Conservation (phyloP, 176 grass and related monocot species). For the Juncus effusus region DNA sequence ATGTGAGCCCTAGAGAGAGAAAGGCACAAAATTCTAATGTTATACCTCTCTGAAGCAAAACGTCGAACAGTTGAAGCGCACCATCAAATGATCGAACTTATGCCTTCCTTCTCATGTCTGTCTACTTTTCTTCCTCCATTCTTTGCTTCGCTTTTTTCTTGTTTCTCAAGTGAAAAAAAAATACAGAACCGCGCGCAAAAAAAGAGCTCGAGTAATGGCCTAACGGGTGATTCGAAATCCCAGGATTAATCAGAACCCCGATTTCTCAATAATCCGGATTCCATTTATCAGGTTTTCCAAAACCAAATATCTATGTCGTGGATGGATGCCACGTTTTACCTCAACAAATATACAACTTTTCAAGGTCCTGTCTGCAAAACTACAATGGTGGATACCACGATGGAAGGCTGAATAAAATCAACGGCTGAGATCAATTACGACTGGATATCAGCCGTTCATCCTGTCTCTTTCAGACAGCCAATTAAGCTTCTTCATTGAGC, state of each 20-base stretch:
- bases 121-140: constrained; percentile 5
- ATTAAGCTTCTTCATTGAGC: constrained; percentile 4
- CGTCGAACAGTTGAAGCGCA: constrained; percentile 12
- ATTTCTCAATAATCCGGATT: too few species aligned
- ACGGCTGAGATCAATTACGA: not conserved
- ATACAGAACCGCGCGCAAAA: not conserved
- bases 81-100: not conserved
- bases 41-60: constrained; percentile 4
- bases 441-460: constrained; percentile 5
- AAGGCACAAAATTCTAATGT: too few species aligned
- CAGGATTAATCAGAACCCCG: not conserved
- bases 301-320: too few species aligned
- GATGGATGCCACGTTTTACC: too few species aligned
- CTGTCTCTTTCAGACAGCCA: not conserved
- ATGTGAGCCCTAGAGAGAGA: too few species aligned
- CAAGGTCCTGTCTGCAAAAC: too few species aligned
- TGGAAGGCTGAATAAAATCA: not conserved
- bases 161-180: not conserved
- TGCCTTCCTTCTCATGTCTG: constrained; percentile 28
- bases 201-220: not conserved
- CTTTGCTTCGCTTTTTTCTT: constrained; percentile 6
- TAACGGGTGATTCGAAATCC: too few species aligned
- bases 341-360: too few species aligned
- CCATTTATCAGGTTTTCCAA: too few species aligned
- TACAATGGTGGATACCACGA: constrained; percentile 15